phyloP scores from a whole-genome alignment of 2,329 filamentous ascomycete species.

The Albophoma yamanashiensis region DNA sequence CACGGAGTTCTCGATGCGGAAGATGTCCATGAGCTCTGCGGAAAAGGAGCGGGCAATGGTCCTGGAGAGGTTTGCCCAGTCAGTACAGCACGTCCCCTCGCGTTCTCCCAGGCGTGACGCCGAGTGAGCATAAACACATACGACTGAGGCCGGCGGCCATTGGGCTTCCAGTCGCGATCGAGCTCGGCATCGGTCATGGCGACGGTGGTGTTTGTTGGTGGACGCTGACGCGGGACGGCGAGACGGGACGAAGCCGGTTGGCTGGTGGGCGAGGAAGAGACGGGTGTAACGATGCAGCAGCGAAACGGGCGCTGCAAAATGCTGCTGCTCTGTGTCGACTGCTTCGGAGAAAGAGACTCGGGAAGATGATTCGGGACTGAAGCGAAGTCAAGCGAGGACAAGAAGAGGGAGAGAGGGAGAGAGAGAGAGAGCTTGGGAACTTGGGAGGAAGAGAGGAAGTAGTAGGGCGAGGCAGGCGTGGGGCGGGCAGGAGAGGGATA shows the following conservation, averaged over 20 bases:
- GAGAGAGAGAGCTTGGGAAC: too few relatives aligned
- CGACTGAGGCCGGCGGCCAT: conserved; percentile 70
- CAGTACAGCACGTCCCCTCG: conserved; percentile 1
- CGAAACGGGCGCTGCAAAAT: neutral
- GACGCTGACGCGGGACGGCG: neutral
- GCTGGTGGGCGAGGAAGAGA: neutral
- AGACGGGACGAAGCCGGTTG: neutral
- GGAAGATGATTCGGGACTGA: neutral
- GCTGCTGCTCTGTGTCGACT: neutral
- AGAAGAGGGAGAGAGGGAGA: neutral
- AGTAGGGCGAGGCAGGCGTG: neutral
- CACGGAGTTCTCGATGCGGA: conserved; percentile 73
- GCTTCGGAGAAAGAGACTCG: neutral
- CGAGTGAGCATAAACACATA: conserved; percentile 37
- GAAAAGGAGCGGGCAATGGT: conserved; percentile 85
- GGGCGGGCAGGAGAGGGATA: neutral
- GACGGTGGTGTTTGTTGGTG: conserved; percentile 6
- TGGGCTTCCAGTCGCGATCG: conserved; percentile 73
- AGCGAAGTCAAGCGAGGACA: conserved; percentile 1
- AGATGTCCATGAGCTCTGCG: conserved; percentile 75
- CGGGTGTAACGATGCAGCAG: neutral
- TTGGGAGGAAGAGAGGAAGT: neutral
- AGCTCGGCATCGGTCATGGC: conserved; percentile 54
- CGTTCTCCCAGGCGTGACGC: neutral
- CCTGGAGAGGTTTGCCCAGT: conserved; percentile 32